These are phyloP conservation scores for Ettlia oleoabundans DNA, from an alignment of 139 green algal genomes.

Conservation along the genomic window DNA sequence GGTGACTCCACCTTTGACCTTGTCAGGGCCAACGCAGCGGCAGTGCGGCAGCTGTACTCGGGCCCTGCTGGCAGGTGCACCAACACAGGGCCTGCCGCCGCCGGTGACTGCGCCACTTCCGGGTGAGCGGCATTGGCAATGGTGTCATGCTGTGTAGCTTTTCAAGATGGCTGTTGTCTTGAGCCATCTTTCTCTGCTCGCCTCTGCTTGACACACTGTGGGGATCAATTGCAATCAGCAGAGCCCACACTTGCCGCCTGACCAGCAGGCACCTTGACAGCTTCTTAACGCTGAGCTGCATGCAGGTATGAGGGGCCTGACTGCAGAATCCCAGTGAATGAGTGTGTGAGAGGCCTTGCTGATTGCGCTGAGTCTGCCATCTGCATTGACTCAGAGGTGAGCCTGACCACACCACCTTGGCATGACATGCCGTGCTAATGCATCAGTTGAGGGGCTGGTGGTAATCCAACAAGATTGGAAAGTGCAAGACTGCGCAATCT, in stretches of 20 bases:
- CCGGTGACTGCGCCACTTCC: not conserved
- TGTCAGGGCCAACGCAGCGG: constrained; percentile 19
- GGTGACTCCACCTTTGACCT: constrained; percentile 23
- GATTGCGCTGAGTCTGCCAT: constrained; percentile 34
- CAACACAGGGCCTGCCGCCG: not conserved
- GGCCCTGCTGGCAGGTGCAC: not conserved
- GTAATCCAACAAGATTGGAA: no score
- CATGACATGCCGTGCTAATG: no score
- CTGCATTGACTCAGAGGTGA: constrained; percentile 48
- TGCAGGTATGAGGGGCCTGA: constrained; percentile 48
- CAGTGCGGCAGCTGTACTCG: constrained; percentile 4
- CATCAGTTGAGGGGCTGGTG: no score
- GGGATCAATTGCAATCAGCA: no score
- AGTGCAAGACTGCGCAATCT: no score
- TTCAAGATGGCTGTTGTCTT: not conserved
- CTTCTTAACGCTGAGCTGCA: not conserved
- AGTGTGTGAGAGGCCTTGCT: constrained; percentile 50
- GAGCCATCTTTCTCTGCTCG: no score
- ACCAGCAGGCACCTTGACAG: no score
- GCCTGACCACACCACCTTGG: not conserved
- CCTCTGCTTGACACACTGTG: no score
- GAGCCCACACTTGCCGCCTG: no score
- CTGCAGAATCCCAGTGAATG: constrained; percentile 61
- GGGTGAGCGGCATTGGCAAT: not conserved
- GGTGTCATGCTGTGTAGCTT: not conserved